Evolutionary conservation across 768 basidiomycete species (phyloP).

Genomic region (Coprinopsis marcescibilis): DNA sequence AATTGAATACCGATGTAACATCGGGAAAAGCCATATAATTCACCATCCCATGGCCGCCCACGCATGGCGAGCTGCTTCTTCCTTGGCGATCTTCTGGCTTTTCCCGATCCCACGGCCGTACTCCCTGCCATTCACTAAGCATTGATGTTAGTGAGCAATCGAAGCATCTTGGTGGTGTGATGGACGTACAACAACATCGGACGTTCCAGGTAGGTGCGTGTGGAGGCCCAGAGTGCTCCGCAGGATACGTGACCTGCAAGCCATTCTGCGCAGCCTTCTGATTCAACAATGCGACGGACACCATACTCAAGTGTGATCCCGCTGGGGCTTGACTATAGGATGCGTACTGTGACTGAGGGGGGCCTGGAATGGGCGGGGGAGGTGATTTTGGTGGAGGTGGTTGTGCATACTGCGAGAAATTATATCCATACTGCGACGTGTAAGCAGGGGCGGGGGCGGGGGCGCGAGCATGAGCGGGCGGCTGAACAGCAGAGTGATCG

Average conservation of each 20-base stretch:
- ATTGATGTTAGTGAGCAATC: neutral
- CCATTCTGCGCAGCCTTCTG: slow-evolving; percentile 48
- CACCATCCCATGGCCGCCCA: slow-evolving; percentile 51
- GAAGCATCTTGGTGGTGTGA: neutral
- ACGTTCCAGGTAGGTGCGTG: slow-evolving; percentile 57
- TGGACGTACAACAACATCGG: slow-evolving; percentile 41
- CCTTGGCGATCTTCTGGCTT: slow-evolving; percentile 62
- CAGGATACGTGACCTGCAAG: slow-evolving; percentile 39
- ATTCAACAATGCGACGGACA: slow-evolving; percentile 44
- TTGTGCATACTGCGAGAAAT: neutral
- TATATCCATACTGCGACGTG: neutral
- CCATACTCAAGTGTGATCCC: slow-evolving; percentile 17
- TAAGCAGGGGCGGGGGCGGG: slow-evolving; percentile 2
- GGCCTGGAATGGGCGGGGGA: slow-evolving; percentile 24
- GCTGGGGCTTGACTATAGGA: neutral
- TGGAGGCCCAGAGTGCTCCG: slow-evolving; percentile 40
- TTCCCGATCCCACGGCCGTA: slow-evolving; percentile 47
- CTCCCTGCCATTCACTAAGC: slow-evolving; percentile 44
- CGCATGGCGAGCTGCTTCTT: slow-evolving; percentile 60
- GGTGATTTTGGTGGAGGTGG: slow-evolving; percentile 16
- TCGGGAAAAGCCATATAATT: slow-evolving; percentile 2
- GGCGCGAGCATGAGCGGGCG: slow-evolving; percentile 17
- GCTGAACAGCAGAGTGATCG: neutral
- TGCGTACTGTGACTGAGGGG: neutral
- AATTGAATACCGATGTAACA: neutral